phyloP scores from a whole-genome alignment of 495 filamentous ascomycete species.

The Neurospora pannonica region DNA sequence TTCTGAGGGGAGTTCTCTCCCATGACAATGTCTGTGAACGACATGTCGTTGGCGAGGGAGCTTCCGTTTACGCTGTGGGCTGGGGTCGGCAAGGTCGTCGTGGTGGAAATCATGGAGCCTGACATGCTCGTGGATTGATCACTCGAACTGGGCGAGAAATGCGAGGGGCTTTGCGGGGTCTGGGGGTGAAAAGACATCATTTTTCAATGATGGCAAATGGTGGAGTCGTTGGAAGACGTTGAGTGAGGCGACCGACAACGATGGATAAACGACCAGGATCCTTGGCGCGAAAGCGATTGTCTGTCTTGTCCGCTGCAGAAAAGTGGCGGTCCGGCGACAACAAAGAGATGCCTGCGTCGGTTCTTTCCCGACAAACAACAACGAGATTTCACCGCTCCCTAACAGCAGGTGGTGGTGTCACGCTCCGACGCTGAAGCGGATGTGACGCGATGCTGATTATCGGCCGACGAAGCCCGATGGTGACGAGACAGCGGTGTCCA shows the following conservation, averaged over 20 bases:
- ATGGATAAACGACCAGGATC: conserved; percentile 5
- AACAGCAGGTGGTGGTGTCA: background rate
- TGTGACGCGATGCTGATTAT: background rate
- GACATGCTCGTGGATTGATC: conserved; percentile 35
- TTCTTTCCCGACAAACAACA: background rate
- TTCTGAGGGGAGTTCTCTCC: conserved; percentile 38
- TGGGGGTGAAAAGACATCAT: conserved; percentile 49
- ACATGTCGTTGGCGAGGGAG: conserved; percentile 31
- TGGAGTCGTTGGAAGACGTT: conserved; percentile 8
- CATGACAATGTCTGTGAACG: conserved; percentile 29
- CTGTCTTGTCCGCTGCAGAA: background rate
- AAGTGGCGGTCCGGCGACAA: conserved; percentile 2
- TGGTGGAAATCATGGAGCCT: conserved; percentile 34
- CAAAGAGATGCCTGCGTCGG: background rate
- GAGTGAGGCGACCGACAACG: conserved; percentile 8
- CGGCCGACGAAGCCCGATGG: background rate
- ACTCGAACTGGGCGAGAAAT: conserved; percentile 37
- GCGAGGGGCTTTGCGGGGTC: conserved; percentile 51
- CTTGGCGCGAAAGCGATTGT: conserved; percentile 3
- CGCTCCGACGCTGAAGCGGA: background rate
- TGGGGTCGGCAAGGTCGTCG: conserved; percentile 38
- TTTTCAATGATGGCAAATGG: conserved; percentile 14
- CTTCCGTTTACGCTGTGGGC: conserved; percentile 51
- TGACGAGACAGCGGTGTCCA: background rate
- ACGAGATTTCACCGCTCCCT: background rate